Evolutionary conservation across 1,284 basidiomycete species (phyloP).

Genomic region (Sphaerobolus stellatus): DNA sequence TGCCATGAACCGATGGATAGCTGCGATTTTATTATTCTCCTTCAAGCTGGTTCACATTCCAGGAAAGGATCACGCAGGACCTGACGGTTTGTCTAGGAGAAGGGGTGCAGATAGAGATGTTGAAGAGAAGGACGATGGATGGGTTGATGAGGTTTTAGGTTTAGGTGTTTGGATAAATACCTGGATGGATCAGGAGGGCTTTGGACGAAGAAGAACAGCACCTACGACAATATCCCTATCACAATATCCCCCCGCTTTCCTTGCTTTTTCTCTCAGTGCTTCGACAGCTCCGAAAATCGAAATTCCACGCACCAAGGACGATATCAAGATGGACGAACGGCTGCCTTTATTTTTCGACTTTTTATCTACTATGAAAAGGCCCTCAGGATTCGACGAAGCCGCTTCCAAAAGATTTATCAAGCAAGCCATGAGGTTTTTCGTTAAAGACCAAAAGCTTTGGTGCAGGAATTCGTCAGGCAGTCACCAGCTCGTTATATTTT

Average conservation of each 20-base stretch:
- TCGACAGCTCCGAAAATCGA: not conserved
- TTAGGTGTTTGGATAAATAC: not conserved
- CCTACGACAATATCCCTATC: too few species aligned
- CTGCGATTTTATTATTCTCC: conserved; percentile 34
- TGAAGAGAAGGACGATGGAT: not conserved
- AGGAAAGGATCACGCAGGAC: conserved; percentile 20
- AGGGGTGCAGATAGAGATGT: not conserved
- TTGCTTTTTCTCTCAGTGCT: too few species aligned
- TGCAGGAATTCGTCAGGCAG: conserved; percentile 10
- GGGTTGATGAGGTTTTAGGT: too few species aligned
- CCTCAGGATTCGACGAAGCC: not conserved
- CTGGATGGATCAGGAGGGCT: not conserved
- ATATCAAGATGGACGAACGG: too few species aligned
- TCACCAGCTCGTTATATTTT: conserved; percentile 19
- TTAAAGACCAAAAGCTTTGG: conserved; percentile 19
- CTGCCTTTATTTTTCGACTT: not conserved
- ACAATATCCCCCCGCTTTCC: too few species aligned
- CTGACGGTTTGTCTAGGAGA: conserved; percentile 37
- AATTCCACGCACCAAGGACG: not conserved
- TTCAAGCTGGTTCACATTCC: conserved; percentile 36
- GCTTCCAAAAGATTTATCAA: conserved; percentile 8
- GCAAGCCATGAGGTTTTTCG: conserved; percentile 22
- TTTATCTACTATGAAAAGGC: not conserved
- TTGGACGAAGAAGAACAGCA: not conserved
- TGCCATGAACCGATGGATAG: conserved; percentile 42